phyloP scores from a whole-genome alignment of 176 grass and related monocot genomes.

The Miscanthus lutarioriparius region DNA sequence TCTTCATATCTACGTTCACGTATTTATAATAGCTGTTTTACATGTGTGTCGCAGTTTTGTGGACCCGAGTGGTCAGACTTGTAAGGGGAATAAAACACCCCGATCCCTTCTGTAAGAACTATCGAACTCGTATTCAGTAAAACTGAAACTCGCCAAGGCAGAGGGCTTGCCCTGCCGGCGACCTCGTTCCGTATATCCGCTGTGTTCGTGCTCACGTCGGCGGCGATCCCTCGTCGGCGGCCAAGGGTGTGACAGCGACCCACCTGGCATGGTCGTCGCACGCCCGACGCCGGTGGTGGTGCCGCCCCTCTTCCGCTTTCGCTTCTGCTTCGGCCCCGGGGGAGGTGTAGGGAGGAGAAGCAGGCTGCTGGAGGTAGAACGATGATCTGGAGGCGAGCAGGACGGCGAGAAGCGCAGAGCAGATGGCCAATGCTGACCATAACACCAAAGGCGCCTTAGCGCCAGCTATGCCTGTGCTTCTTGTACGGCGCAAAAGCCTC shows the following conservation, averaged over 20 bases:
- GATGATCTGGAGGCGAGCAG: conserved; percentile 43
- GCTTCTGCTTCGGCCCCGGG: background rate
- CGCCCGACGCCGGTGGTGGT: conserved; percentile 28
- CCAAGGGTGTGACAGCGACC: conserved; percentile 9
- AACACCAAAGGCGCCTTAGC: conserved; percentile 26
- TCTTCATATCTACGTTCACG: too few relatives aligned
- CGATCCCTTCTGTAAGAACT: too few relatives aligned
- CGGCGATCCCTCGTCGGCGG: too few relatives aligned
- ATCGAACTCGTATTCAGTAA: too few relatives aligned
- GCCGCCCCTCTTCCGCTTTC: background rate
- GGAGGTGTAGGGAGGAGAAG: conserved; percentile 7
- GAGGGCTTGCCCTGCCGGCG: too few relatives aligned
- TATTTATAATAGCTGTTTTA: too few relatives aligned
- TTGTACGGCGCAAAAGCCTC: background rate
- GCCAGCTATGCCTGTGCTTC: background rate
- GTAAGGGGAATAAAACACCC: too few relatives aligned
- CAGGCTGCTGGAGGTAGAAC: background rate
- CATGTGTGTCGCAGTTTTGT: too few relatives aligned
- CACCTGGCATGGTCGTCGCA: conserved; percentile 55
- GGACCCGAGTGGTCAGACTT: too few relatives aligned
- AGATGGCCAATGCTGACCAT: conserved; percentile 50
- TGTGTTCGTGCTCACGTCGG: too few relatives aligned
- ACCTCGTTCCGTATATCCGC: too few relatives aligned
- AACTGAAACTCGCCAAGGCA: too few relatives aligned
- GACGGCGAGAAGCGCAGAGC: conserved; percentile 54